Conservation (phyloP, 2,329 filamentous ascomycete species). For the Diaporthe longicolla region DNA sequence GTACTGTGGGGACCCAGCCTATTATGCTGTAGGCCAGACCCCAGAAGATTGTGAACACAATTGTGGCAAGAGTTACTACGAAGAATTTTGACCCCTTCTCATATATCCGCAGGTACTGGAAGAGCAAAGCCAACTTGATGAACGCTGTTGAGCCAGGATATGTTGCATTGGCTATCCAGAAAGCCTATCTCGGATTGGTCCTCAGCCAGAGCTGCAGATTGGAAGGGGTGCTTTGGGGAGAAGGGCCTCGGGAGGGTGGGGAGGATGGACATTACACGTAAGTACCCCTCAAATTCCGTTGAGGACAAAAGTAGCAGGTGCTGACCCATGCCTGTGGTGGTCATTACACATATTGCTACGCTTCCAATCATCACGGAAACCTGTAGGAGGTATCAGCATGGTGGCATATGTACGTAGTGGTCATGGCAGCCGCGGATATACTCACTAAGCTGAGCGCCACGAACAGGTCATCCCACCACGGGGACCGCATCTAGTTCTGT, state of each 20-base stretch:
- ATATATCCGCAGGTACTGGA: constrained; percentile 45
- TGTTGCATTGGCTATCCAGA: constrained; percentile 43
- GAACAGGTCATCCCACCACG: constrained; percentile 45
- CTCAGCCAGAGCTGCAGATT: not conserved
- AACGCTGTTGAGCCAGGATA: constrained; percentile 44
- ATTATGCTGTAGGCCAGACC: constrained; percentile 50
- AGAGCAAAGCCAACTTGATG: constrained; percentile 45
- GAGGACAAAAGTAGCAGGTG: constrained; percentile 28
- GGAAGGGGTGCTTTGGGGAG: not conserved
- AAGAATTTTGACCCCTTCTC: constrained; percentile 41
- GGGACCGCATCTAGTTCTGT: constrained; percentile 30
- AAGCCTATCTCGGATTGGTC: constrained; percentile 16
- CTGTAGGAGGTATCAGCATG: not conserved
- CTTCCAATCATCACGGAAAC: constrained; percentile 20
- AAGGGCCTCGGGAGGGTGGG: too few relatives aligned
- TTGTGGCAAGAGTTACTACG: constrained; percentile 44
- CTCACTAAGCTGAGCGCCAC: constrained; percentile 43
- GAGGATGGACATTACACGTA: constrained; percentile 34
- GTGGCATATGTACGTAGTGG: not conserved
- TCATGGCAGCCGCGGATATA: not conserved
- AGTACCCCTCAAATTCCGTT: constrained; percentile 23
- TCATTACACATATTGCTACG: constrained; percentile 11
- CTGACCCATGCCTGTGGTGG: constrained; percentile 32
- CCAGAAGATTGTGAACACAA: constrained; percentile 50
- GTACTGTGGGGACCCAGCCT: constrained; percentile 52